Conservation (phyloP, 2,329 filamentous ascomycete species). For the Fusarium haematococcum region DNA sequence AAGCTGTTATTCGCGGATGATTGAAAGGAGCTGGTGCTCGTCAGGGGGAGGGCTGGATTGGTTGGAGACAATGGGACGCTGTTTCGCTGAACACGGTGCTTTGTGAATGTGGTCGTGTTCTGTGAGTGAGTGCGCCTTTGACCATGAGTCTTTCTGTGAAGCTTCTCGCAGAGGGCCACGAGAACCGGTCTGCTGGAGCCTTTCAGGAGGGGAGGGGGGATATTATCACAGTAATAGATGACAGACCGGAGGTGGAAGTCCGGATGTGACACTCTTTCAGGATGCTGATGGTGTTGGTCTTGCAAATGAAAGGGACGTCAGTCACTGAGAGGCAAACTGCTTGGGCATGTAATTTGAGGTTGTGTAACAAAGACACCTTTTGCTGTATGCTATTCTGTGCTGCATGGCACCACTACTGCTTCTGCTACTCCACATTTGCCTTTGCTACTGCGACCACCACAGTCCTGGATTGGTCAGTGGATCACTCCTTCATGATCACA, state of each 20-base stretch:
- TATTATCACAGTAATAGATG: slow-evolving; percentile 6
- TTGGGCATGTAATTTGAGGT: not conserved
- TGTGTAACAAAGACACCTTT: slow-evolving; percentile 21
- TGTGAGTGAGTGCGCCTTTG: slow-evolving; percentile 4
- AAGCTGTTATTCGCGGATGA: slow-evolving; percentile 1
- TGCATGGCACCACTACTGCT: slow-evolving; percentile 6
- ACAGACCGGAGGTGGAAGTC: slow-evolving; percentile 13
- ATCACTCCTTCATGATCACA: not conserved
- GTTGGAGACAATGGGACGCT: slow-evolving; percentile 8
- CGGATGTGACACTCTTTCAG: slow-evolving; percentile 12
- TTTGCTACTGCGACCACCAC: not conserved
- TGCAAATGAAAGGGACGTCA: slow-evolving; percentile 9
- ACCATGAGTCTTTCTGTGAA: not conserved
- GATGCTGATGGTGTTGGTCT: not conserved
- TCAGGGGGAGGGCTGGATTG: not conserved
- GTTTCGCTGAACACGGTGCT: slow-evolving; percentile 25
- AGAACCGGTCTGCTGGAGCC: slow-evolving; percentile 8
- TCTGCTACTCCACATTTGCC: not conserved
- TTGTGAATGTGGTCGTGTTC: slow-evolving; percentile 13
- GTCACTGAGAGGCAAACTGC: slow-evolving; percentile 27
- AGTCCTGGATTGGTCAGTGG: not conserved
- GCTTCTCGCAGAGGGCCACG: not conserved
- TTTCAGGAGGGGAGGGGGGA: not conserved
- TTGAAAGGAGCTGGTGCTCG: not conserved
- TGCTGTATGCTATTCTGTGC: slow-evolving; percentile 5